Percentiles rank a stretch among this genome's conserved stretches.
phyloP scores from a whole-genome alignment of 148 eudicot species.

The Linanthus parryae region DNA sequence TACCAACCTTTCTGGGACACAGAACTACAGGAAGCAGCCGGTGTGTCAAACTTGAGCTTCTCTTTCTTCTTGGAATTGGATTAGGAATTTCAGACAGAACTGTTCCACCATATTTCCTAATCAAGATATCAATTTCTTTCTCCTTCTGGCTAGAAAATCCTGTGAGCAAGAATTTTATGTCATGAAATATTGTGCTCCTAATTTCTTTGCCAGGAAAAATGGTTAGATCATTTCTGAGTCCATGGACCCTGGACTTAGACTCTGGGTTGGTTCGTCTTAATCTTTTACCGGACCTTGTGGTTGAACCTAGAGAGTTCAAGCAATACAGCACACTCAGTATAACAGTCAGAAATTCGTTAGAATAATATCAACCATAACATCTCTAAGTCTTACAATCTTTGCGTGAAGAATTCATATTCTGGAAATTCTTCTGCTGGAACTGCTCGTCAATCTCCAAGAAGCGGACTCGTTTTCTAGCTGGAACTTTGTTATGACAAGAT shows the following conservation, averaged over 20 bases:
- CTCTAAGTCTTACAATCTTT: constrained; percentile 33
- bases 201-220: constrained; percentile 22
- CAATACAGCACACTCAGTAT: constrained; percentile 1
- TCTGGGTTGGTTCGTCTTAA: constrained; percentile 18
- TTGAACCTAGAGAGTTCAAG: constrained; percentile 22
- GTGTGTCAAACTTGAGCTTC: constrained; percentile 28
- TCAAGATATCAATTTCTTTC: constrained; percentile 51
- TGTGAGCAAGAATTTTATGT: constrained; percentile 67
- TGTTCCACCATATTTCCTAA: constrained; percentile 69
- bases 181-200: constrained; percentile 49
- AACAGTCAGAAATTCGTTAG: too few species aligned
- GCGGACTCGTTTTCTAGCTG: constrained; percentile 54
- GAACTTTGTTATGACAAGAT: constrained; percentile 18
- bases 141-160: constrained; percentile 67
- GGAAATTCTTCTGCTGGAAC: constrained; percentile 19
- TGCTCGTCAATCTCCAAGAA: constrained; percentile 35
- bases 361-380: too few species aligned
- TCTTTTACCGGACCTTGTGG: constrained; percentile 27
- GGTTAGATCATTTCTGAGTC: constrained; percentile 37
- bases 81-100: constrained; percentile 71
- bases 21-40: constrained; percentile 65
- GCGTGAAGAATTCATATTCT: constrained; percentile 15
- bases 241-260: constrained; percentile 33
- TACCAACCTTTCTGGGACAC: constrained; percentile 56
- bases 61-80: constrained; percentile 36